phyloP scores from a whole-genome alignment of 257 asterid genomes.

The Linderniella brevidens region DNA sequence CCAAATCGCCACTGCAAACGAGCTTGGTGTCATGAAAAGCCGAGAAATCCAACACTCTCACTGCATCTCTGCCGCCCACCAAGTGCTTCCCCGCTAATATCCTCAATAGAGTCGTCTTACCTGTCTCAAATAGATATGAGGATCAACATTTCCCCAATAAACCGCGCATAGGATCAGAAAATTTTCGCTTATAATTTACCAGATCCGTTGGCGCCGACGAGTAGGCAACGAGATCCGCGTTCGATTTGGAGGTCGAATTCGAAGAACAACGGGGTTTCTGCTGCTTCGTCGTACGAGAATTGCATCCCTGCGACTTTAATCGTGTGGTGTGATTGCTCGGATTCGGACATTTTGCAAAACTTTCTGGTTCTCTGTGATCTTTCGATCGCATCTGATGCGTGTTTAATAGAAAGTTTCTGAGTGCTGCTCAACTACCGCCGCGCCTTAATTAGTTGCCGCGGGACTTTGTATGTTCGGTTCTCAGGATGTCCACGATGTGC shows the following conservation, averaged over 20 bases:
- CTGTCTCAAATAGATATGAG: slow-evolving; percentile 15
- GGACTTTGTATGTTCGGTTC: no score
- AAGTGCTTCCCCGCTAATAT: slow-evolving; percentile 95
- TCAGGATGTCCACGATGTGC: no score
- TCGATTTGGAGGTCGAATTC: slow-evolving; percentile 45
- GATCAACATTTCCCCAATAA: neutral
- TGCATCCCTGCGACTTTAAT: slow-evolving; percentile 79
- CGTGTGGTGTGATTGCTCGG: slow-evolving; percentile 9
- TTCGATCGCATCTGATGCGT: no score
- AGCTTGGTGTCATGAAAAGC: slow-evolving; percentile 88
- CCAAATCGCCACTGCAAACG: slow-evolving; percentile 81
- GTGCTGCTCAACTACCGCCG: no score
- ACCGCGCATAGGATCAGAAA: neutral
- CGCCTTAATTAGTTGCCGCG: no score
- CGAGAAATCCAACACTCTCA: slow-evolving; percentile 61
- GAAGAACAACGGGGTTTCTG: slow-evolving; percentile 44
- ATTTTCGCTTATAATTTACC: slow-evolving; percentile 25
- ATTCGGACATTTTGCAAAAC: no score
- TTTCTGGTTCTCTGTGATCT: no score
- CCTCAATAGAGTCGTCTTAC: slow-evolving; percentile 82
- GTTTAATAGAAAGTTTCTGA: no score
- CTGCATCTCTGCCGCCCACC: slow-evolving; percentile 94
- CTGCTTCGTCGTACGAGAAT: slow-evolving; percentile 42
- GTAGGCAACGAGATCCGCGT: slow-evolving; percentile 83
- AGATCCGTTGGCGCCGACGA: slow-evolving; percentile 96